Conservation (phyloP, 257 asterid genomes). For the Przewalskia tangutica region DNA sequence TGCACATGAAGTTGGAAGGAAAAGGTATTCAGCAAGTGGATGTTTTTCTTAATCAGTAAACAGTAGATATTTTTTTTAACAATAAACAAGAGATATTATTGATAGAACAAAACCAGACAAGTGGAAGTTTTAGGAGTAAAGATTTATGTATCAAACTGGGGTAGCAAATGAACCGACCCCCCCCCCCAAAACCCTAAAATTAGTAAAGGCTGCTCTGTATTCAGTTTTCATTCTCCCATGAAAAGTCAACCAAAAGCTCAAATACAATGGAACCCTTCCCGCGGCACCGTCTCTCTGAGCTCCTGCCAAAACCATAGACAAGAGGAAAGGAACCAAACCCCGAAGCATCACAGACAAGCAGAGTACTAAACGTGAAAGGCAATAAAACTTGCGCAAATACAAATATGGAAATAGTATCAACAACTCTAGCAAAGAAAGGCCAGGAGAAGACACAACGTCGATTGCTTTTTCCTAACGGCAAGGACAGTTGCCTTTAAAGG, state of each 20-base stretch:
- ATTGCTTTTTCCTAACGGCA: neutral
- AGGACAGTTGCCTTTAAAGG: neutral
- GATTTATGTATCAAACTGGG: neutral
- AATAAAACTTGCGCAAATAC: neutral
- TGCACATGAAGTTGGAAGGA: constrained; percentile 19
- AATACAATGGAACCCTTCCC: neutral
- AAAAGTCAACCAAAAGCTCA: neutral
- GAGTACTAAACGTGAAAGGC: neutral
- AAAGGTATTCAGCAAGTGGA: neutral
- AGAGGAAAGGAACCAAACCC: neutral
- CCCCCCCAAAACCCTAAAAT: neutral
- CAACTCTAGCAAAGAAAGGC: neutral
- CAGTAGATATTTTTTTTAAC: no score
- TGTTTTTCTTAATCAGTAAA: neutral
- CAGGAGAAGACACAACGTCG: neutral
- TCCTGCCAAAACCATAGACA: neutral
- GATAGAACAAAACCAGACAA: neutral
- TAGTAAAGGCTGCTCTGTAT: neutral
- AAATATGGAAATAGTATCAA: neutral
- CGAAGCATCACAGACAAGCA: neutral
- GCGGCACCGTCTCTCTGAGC: neutral
- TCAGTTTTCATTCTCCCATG: neutral
- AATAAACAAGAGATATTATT: neutral
- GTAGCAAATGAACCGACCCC: neutral
- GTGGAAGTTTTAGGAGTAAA: neutral